phyloP scores from a whole-genome alignment of 1,139 yeast species.

The Kodamaea suecica region DNA sequence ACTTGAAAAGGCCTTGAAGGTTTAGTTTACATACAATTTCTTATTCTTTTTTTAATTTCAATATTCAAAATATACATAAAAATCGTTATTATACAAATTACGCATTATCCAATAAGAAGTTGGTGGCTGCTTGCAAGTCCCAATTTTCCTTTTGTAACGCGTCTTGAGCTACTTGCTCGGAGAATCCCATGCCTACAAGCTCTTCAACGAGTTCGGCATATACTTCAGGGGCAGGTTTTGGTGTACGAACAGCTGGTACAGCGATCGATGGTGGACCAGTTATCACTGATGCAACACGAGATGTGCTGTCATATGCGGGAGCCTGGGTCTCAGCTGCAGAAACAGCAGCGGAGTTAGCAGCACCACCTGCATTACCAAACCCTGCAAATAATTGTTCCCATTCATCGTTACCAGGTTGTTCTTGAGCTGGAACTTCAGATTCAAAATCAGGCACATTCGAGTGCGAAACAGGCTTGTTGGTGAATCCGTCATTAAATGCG shows the following conservation, averaged over 20 bases:
- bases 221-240: slow-evolving; percentile 15
- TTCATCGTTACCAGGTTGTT: slow-evolving; percentile 55
- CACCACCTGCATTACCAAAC: slow-evolving; percentile 61
- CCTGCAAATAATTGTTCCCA: slow-evolving; percentile 96
- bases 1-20: slow-evolving; percentile 18
- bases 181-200: slow-evolving; percentile 87
- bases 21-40: too few relatives aligned
- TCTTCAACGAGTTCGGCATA: slow-evolving; percentile 57
- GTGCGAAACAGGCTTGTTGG: slow-evolving; percentile 17
- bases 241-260: slow-evolving; percentile 3
- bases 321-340: slow-evolving; percentile 4
- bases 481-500: slow-evolving; percentile 41
- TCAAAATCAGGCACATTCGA: slow-evolving; percentile 31
- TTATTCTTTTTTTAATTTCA: too few relatives aligned
- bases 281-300: slow-evolving; percentile 4
- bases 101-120: slow-evolving; percentile 71
- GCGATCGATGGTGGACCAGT: slow-evolving; percentile 11
- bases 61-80: slow-evolving; percentile 2
- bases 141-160: slow-evolving; percentile 72
- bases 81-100: slow-evolving; percentile 14
- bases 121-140: slow-evolving; percentile 82
- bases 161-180: slow-evolving; percentile 55
- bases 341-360: slow-evolving; percentile 6
- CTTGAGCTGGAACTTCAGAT: slow-evolving; percentile 11
- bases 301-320: slow-evolving; percentile 2